Evolutionary conservation across 2,329 filamentous ascomycete species (phyloP), one percentile per base, ranked within the genome.

Genomic region (Pseudogymnoascus sp.): DNA sequence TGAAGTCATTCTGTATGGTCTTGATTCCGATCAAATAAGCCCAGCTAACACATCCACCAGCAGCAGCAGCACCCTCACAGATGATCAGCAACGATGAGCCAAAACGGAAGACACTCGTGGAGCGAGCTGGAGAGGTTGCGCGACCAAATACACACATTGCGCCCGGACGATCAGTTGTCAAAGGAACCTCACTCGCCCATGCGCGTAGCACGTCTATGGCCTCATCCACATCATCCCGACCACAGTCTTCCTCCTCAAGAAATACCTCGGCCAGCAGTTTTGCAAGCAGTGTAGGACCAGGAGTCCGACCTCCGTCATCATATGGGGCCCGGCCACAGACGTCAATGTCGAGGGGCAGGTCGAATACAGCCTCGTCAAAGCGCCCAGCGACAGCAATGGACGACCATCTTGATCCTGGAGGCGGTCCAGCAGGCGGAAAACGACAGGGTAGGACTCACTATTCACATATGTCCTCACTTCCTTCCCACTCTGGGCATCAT

Each of bases 41-140:
- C 28, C 9, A 53, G 28, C 47, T 53, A 53, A 53, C 28, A 18
- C 43, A 33, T 11, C 6, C 47, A 53, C 28, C 28, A 33, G 18
- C 47, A 53, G 47, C 47, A 20, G 28, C 47, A 50, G 53, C 66
- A 69, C 38, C 67, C 63, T 65, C 58, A 62, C 62, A 61, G 58
- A 57, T 64, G 85, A 83, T 78, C 59, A 66, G 74, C 20, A 77
- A 83, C 67, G 78, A 84, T 18, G 80, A 84, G 58, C 68, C 82
- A 2, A 88, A 88, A 72, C 78, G 85, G 61, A 84, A 84, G 68
- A 82, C 81, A 12, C 73, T 86, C 25, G 73, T 72, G 18, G 82
- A 86, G 61, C 77, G 77, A 65, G 82, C 79, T 33, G 79, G 72
- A 63, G 18, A 61, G 59, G 50, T 20, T 22, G 30, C 28, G 50